phyloP scores from a whole-genome alignment of 768 basidiomycete species.

The Boletus rubescentipes region DNA sequence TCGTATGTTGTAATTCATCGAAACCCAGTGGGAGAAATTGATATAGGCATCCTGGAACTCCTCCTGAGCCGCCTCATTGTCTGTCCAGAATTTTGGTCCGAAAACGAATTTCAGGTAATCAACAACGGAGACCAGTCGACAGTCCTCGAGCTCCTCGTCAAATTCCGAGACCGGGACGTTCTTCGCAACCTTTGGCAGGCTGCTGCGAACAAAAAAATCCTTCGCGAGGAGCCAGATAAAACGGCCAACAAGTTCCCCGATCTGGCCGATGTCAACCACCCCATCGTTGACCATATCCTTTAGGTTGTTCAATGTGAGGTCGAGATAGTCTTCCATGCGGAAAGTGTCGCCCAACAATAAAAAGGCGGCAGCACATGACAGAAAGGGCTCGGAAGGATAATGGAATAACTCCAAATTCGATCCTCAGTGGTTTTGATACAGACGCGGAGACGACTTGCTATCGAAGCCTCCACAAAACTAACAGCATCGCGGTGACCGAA shows the following conservation, averaged over 20 bases:
- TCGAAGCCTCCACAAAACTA: background rate
- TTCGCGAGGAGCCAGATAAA: constrained; percentile 6
- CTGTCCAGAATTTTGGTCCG: background rate
- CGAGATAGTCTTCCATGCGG: background rate
- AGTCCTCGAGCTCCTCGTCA: background rate
- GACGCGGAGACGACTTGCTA: background rate
- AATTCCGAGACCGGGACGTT: too few relatives aligned
- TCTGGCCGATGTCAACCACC: background rate
- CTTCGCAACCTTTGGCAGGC: too few relatives aligned
- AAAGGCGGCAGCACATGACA: constrained; percentile 4
- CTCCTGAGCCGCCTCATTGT: background rate
- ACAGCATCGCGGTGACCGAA: too few relatives aligned
- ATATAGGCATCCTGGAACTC: background rate
- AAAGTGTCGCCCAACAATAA: too few relatives aligned
- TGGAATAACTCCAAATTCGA: background rate
- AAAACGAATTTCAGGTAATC: background rate
- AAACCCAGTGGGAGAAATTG: background rate
- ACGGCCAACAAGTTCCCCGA: constrained; percentile 8
- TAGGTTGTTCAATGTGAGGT: background rate
- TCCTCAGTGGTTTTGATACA: background rate
- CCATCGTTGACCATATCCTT: background rate
- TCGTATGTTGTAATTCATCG: background rate
- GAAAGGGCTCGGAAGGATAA: background rate
- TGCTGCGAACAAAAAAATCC: constrained; percentile 1
- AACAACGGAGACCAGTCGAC: background rate